A percentile compares a stretch with the other conserved stretches of the same genome.
These are phyloP conservation scores for Phialocephala subalpina DNA, from an alignment of 2,329 filamentous ascomycete species.

Conservation along the genomic window DNA sequence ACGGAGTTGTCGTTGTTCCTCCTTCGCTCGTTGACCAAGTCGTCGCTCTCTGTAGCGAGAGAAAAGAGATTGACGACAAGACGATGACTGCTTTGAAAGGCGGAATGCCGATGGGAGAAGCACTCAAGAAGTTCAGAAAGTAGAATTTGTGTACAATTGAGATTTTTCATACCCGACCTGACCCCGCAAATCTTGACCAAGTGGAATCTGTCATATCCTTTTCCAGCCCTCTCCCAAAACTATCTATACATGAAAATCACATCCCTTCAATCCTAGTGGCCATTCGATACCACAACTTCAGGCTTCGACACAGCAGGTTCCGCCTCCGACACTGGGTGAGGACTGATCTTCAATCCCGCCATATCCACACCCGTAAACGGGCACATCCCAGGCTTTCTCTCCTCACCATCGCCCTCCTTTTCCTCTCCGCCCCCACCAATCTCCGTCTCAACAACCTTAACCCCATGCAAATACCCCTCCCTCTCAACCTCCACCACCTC, in stretches of 20 bases:
- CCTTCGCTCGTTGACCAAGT: not conserved
- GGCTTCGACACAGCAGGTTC: not conserved
- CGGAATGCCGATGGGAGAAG: not conserved
- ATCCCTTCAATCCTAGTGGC: not conserved
- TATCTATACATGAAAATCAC: not conserved
- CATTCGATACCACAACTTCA: not conserved
- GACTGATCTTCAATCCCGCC: conserved; percentile 3
- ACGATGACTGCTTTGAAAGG: not conserved
- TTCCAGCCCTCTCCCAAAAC: not conserved
- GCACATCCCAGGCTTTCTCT: not conserved
- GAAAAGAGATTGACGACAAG: not conserved
- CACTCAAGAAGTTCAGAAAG: not conserved
- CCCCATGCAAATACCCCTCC: conserved; percentile 71
- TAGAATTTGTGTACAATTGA: conserved; percentile 4
- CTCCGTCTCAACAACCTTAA: conserved; percentile 57
- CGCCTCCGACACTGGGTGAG: not conserved
- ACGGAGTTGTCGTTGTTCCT: conserved; percentile 2
- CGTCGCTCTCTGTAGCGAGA: not conserved
- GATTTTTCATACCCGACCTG: not conserved
- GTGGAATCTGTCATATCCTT: not conserved
- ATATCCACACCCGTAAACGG: not conserved
- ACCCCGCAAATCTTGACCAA: not conserved
- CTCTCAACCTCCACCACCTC: conserved; percentile 61
- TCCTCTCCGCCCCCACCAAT: conserved; percentile 43
- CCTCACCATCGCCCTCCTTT: not conserved